phyloP scores from a whole-genome alignment of 2,329 filamentous ascomycete species.

The Sarocladiaceae sp. region DNA sequence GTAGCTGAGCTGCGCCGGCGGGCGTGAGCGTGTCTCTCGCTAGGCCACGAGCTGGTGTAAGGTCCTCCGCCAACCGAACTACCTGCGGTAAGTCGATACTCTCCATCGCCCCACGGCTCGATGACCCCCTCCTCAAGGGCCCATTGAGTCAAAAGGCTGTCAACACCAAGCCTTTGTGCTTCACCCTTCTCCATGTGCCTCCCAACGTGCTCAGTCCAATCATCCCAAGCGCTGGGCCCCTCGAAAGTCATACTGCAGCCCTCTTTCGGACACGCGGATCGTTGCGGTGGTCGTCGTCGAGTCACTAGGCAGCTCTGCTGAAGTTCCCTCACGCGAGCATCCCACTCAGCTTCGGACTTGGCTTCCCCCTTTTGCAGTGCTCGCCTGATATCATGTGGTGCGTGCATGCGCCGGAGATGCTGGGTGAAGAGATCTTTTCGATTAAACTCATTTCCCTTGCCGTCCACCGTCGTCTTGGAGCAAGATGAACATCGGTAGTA shows the following conservation, averaged over 20 bases:
- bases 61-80: slow-evolving; percentile 8
- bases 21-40: slow-evolving; percentile 9
- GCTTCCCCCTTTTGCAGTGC: slow-evolving; percentile 52
- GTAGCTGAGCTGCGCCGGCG: slow-evolving; percentile 1
- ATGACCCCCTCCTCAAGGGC: slow-evolving; percentile 62
- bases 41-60: slow-evolving; percentile 14
- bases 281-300: slow-evolving; percentile 64
- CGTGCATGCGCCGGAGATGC: slow-evolving; percentile 85
- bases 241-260: slow-evolving; percentile 71
- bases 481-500: slow-evolving; percentile 64
- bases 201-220: slow-evolving; percentile 89
- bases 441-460: slow-evolving; percentile 68
- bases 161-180: slow-evolving; percentile 52
- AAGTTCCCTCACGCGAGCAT: slow-evolving; percentile 63
- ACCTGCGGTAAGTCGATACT: slow-evolving; percentile 41
- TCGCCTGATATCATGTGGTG: slow-evolving; percentile 61
- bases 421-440: slow-evolving; percentile 90
- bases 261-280: slow-evolving; percentile 64
- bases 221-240: slow-evolving; percentile 75
- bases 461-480: slow-evolving; percentile 22
- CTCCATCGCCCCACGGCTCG: slow-evolving; percentile 50
- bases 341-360: slow-evolving; percentile 59
- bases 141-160: slow-evolving; percentile 55
- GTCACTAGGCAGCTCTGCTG: slow-evolving; percentile 69
- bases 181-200: slow-evolving; percentile 79